Evolutionary conservation across 306 rosid genomes (phyloP).

Genomic region (Medicago lupulina): DNA sequence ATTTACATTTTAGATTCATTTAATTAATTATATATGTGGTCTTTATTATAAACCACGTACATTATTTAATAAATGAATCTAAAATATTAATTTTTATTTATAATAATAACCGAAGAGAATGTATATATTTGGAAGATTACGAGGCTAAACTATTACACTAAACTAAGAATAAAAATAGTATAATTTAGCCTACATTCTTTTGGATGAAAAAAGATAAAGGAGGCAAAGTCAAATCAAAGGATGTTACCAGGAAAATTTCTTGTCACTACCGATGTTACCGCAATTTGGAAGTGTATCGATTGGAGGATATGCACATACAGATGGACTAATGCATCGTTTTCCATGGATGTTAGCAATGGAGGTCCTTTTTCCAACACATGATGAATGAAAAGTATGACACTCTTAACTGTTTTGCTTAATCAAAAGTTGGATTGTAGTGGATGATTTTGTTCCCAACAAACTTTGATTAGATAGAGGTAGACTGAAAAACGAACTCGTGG

Average conservation of each 20-base stretch:
- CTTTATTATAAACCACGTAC: too few relatives aligned
- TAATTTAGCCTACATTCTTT: too few relatives aligned
- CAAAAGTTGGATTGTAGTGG: conserved; percentile 29
- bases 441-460: conserved; percentile 30
- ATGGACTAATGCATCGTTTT: conserved; percentile 22
- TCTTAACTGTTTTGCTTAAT: neutral
- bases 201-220: neutral
- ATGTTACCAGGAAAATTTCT: conserved; percentile 17
- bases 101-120: too few relatives aligned
- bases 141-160: too few relatives aligned
- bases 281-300: conserved; percentile 27
- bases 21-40: too few relatives aligned
- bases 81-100: too few relatives aligned
- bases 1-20: too few relatives aligned
- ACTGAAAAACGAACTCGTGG: conserved; percentile 49
- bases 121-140: too few relatives aligned
- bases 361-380: conserved; percentile 37
- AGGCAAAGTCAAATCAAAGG: neutral
- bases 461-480: conserved; percentile 45
- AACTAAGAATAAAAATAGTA: too few relatives aligned
- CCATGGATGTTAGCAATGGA: conserved; percentile 22
- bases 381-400: conserved; percentile 25
- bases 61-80: too few relatives aligned
- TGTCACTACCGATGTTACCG: conserved; percentile 38
- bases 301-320: conserved; percentile 20